Evolutionary conservation across 208 protist species (phyloP).

Genomic region (Trypanosoma conorhini): DNA sequence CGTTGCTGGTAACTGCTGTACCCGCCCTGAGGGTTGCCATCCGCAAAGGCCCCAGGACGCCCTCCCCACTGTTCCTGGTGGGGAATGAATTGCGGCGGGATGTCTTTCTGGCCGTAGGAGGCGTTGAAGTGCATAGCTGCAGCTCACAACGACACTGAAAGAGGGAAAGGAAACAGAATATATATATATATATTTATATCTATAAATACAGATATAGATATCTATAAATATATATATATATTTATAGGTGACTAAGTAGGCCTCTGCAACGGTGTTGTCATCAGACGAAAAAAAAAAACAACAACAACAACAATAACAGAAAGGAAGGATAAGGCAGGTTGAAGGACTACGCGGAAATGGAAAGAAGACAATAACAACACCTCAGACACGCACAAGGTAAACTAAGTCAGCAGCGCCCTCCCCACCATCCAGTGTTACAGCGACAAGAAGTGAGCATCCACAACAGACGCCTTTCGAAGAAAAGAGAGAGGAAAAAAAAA

Average conservation of each 20-base stretch:
- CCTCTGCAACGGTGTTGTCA: neutral
- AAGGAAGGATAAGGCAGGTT: too few species aligned
- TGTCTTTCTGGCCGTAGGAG: slow-evolving; percentile 18
- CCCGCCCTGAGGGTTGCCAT: slow-evolving; percentile 15
- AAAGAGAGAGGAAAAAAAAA: slow-evolving; percentile 27
- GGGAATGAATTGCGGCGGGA: slow-evolving; percentile 18
- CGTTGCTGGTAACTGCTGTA: slow-evolving; percentile 35
- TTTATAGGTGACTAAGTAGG: neutral
- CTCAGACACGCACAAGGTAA: neutral
- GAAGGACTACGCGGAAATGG: neutral
- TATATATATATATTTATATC: too few species aligned
- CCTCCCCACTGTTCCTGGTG: slow-evolving; percentile 14
- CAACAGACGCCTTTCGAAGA: neutral
- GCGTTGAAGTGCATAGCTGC: slow-evolving; percentile 14
- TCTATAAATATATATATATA: too few species aligned
- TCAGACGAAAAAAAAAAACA: slow-evolving; percentile 5
- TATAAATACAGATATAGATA: too few species aligned
- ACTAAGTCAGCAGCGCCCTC: neutral
- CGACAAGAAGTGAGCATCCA: neutral
- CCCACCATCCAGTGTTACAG: neutral
- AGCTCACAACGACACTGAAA: neutral
- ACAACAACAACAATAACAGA: slow-evolving; percentile 23
- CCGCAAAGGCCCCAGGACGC: slow-evolving; percentile 9
- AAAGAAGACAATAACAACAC: neutral
- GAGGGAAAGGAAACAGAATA: slow-evolving; percentile 13